Conservation (phyloP, 2,329 filamentous ascomycete species). For the Aspergillus novofumigatus region DNA sequence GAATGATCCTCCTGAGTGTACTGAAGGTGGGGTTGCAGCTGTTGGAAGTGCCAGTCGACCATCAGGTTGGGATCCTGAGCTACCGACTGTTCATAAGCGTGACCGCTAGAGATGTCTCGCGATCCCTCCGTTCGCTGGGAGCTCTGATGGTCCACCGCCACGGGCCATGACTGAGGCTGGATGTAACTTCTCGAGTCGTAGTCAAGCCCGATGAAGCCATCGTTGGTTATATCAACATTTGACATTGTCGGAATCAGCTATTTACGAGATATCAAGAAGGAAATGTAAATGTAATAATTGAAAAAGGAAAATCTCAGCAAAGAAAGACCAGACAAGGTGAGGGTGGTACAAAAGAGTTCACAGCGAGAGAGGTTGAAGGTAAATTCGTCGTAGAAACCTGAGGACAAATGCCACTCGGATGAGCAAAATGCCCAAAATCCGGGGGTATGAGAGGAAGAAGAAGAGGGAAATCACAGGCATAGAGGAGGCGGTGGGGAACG, state of each 20-base stretch:
- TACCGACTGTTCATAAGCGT: constrained; percentile 41
- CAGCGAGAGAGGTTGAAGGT: constrained; percentile 10
- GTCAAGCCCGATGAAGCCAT: constrained; percentile 46
- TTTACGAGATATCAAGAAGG: constrained; percentile 16
- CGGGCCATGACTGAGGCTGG: constrained; percentile 40
- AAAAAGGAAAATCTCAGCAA: constrained; percentile 3
- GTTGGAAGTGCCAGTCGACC: constrained; percentile 45
- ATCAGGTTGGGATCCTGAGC: constrained; percentile 42
- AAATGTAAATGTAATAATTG: constrained; percentile 10
- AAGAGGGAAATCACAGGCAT: constrained; percentile 28
- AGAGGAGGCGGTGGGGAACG: constrained; percentile 39
- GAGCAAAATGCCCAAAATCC: constrained; percentile 29
- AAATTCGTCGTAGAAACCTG: constrained; percentile 19
- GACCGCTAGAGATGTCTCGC: constrained; percentile 41
- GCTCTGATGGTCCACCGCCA: constrained; percentile 40
- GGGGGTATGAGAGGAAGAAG: constrained; percentile 25
- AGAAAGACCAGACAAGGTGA: constrained; percentile 5
- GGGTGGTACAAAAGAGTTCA: constrained; percentile 19
- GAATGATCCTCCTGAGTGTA: constrained; percentile 51
- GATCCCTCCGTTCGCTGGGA: constrained; percentile 33
- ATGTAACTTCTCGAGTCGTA: constrained; percentile 46
- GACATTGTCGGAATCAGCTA: constrained; percentile 31
- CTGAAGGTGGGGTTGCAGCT: constrained; percentile 36
- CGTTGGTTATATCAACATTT: constrained; percentile 42
- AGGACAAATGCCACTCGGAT: constrained; percentile 23